phyloP scores from a whole-genome alignment of 2,329 filamentous ascomycete species.

The Neofusicoccum umdonicola region DNA sequence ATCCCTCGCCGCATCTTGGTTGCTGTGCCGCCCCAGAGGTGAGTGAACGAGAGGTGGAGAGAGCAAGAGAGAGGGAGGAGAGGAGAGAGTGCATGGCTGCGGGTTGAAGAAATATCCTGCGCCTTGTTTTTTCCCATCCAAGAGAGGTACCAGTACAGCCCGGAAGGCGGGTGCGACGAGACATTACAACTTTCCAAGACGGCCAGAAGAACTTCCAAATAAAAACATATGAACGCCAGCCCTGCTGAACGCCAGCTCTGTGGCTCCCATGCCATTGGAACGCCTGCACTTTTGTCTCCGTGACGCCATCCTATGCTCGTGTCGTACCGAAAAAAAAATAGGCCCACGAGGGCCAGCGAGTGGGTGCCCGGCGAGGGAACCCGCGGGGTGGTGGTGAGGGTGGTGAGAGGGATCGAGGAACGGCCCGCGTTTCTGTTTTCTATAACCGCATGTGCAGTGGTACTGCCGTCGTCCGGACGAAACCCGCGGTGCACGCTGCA shows the following conservation, averaged over 20 bases:
- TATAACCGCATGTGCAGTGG: constrained; percentile 19
- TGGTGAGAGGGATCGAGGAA: constrained; percentile 23
- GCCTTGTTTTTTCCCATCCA: constrained; percentile 13
- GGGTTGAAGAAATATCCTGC: neutral
- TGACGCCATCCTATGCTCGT: constrained; percentile 44
- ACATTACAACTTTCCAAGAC: constrained; percentile 16
- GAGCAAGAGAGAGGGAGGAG: neutral
- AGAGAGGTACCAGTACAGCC: constrained; percentile 17
- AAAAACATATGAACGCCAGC: constrained; percentile 36
- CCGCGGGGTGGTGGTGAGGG: constrained; percentile 3
- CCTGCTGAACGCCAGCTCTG: constrained; percentile 38
- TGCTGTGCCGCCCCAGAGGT: neutral
- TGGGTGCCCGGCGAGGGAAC: neutral
- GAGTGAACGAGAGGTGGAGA: neutral
- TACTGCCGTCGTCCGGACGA: constrained; percentile 22
- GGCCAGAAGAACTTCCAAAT: constrained; percentile 27
- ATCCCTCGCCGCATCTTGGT: neutral
- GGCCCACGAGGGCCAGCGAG: constrained; percentile 7
- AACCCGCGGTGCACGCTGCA: constrained; percentile 27
- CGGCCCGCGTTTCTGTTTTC: constrained; percentile 27
- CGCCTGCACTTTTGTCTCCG: constrained; percentile 39
- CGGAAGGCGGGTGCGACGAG: constrained; percentile 5
- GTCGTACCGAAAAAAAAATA: constrained; percentile 24
- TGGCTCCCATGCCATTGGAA: constrained; percentile 35
- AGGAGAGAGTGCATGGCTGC: constrained; percentile 3